Conservation (phyloP, 345 rosid species). For the Arabidopsis suecica region DNA sequence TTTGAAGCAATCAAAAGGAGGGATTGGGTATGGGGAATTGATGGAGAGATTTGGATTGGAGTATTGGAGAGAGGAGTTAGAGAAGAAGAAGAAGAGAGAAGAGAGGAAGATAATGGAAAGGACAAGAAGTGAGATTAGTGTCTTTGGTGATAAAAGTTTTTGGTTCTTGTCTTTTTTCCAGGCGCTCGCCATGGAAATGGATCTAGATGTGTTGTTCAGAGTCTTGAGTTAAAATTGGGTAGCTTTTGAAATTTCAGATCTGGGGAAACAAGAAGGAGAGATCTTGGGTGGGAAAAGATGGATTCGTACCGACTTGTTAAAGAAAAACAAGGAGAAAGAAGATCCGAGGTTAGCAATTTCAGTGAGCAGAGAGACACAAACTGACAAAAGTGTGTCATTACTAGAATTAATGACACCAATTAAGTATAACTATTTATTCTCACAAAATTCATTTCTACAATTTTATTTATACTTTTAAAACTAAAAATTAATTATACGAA, state of each 20-base stretch:
- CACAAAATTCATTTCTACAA: no score
- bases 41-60: conserved; percentile 28
- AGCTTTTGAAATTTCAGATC: neutral
- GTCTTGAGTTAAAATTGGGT: neutral
- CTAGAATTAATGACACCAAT: no score
- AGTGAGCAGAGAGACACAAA: neutral
- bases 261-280: neutral
- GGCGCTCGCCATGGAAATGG: conserved; percentile 66
- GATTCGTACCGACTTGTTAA: neutral
- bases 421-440: no score
- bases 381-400: no score
- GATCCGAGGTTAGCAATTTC: conserved; percentile 13
- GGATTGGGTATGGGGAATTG: conserved; percentile 45
- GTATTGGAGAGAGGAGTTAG: conserved; percentile 35
- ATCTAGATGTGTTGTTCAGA: neutral
- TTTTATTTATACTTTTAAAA: no score
- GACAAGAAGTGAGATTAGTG: conserved; percentile 54
- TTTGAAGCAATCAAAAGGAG: conserved; percentile 71
- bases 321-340: neutral
- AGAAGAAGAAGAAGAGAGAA: conserved; percentile 54
- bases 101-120: conserved; percentile 56
- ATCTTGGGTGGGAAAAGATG: conserved; percentile 9
- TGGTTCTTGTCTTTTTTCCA: conserved; percentile 70
- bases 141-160: conserved; percentile 58
- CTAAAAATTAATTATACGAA: no score